Conservation (phyloP, 768 basidiomycete species). For the Pleurotus citrinopileatus region DNA sequence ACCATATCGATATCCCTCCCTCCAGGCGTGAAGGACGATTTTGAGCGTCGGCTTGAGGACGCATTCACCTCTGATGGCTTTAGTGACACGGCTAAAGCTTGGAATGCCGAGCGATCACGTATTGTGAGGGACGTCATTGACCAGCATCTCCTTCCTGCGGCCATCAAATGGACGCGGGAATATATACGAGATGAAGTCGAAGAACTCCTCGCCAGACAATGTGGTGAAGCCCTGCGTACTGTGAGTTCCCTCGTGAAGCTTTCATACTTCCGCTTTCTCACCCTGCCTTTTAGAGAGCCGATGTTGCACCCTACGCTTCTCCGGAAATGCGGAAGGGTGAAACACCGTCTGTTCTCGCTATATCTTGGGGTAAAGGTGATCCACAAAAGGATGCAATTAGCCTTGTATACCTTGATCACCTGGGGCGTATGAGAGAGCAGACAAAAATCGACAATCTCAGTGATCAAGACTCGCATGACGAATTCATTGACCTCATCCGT, state of each 20-base stretch:
- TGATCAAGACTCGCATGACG: conserved; percentile 62
- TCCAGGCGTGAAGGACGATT: conserved; percentile 54
- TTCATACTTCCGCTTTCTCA: conserved; percentile 2
- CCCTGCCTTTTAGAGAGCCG: conserved; percentile 59
- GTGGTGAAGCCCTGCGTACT: conserved; percentile 64
- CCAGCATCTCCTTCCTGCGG: conserved; percentile 80
- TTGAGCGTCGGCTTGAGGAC: conserved; percentile 74
- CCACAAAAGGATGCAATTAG: conserved; percentile 87
- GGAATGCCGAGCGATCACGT: conserved; percentile 84
- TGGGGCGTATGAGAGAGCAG: conserved; percentile 88
- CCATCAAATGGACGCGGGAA: conserved; percentile 86
- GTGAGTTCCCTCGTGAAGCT: conserved; percentile 46
- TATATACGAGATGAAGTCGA: conserved; percentile 89
- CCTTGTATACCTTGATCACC: conserved; percentile 82
- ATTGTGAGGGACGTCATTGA: conserved; percentile 79
- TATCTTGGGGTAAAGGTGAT: conserved; percentile 96
- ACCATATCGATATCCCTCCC: conserved; percentile 70
- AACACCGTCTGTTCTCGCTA: conserved; percentile 74
- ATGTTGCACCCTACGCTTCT: conserved; percentile 72
- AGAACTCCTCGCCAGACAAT: conserved; percentile 70
- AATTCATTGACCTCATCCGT: conserved; percentile 80
- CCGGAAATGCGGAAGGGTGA: conserved; percentile 67
- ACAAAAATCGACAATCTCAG: conserved; percentile 85
- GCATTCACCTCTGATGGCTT: conserved; percentile 85
- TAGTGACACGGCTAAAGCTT: conserved; percentile 80